These are phyloP conservation scores for Coelastrella sp. DNA, from an alignment of 139 green algal species.

Conservation along the genomic window DNA sequence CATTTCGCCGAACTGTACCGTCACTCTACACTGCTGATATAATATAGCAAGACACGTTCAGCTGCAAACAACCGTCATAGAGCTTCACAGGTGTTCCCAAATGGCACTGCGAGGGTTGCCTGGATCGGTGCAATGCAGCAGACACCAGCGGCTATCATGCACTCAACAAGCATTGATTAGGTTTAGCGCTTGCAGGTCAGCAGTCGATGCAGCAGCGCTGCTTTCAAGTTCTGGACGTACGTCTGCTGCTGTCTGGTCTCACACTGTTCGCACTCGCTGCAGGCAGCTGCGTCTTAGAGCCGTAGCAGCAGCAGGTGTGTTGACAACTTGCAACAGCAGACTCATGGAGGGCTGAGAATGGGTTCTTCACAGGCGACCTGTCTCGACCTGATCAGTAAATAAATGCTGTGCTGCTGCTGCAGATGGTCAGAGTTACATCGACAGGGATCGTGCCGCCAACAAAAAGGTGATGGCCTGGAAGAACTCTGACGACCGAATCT, in stretches of 20 bases:
- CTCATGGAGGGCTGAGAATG: background rate
- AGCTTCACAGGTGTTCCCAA: background rate
- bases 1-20: background rate
- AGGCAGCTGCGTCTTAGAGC: background rate
- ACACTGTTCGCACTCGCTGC: background rate
- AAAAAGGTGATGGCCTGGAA: background rate
- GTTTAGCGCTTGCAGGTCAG: background rate
- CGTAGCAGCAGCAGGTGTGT: slow-evolving; percentile 20
- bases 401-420: background rate
- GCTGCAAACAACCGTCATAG: background rate
- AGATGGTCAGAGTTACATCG: slow-evolving; percentile 26
- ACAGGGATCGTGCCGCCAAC: slow-evolving; percentile 24
- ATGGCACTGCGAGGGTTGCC: background rate
- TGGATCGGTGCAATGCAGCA: background rate
- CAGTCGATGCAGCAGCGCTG: background rate
- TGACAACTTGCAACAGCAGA: background rate
- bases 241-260: background rate
- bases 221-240: background rate
- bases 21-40: background rate
- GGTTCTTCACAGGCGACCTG: background rate
- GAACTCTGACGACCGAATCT: background rate
- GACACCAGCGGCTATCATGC: background rate
- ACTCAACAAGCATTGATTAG: background rate
- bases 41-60: background rate
- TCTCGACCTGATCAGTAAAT: background rate